A percentile compares a stretch with the other conserved stretches of the same genome.
These are phyloP conservation scores for Usnea hakonensis DNA, from an alignment of 495 filamentous ascomycete species.

Conservation along the genomic window DNA sequence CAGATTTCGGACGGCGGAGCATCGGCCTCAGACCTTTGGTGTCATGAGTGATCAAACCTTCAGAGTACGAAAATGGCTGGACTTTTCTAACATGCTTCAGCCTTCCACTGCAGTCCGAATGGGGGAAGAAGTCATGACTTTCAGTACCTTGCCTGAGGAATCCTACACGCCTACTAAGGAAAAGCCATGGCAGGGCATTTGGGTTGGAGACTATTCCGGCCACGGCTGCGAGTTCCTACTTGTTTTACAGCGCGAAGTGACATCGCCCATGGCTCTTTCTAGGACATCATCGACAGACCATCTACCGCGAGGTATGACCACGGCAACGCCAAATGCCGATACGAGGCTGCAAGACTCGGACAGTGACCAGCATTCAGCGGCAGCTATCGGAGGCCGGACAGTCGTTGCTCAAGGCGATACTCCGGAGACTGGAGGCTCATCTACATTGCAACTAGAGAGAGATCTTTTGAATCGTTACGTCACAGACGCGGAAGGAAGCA, in stretches of 20 bases:
- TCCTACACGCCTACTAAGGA: conserved; percentile 69
- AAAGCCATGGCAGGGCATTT: conserved; percentile 81
- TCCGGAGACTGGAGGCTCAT: background rate
- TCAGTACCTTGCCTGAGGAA: conserved; percentile 60
- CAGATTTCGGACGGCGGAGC: conserved; percentile 32
- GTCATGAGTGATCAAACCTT: conserved; percentile 60
- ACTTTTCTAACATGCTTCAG: conserved; percentile 35
- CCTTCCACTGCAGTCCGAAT: conserved; percentile 36
- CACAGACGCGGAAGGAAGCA: background rate
- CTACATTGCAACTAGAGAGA: background rate
- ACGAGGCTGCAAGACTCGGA: background rate
- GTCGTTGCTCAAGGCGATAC: background rate
- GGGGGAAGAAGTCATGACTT: conserved; percentile 65
- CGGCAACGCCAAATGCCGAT: background rate
- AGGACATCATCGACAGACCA: conserved; percentile 8
- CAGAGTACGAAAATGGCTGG: conserved; percentile 65
- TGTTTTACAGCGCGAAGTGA: conserved; percentile 58
- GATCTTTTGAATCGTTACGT: background rate
- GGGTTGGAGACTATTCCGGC: conserved; percentile 81
- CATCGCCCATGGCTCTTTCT: conserved; percentile 10
- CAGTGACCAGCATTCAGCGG: background rate
- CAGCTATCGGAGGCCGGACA: background rate
- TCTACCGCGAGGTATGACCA: conserved; percentile 2
- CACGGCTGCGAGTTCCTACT: conserved; percentile 88
- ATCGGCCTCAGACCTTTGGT: conserved; percentile 37